These are phyloP conservation scores for Recurvomyces mirabilis DNA, from an alignment of 495 filamentous ascomycete genomes.

Conservation along the genomic window DNA sequence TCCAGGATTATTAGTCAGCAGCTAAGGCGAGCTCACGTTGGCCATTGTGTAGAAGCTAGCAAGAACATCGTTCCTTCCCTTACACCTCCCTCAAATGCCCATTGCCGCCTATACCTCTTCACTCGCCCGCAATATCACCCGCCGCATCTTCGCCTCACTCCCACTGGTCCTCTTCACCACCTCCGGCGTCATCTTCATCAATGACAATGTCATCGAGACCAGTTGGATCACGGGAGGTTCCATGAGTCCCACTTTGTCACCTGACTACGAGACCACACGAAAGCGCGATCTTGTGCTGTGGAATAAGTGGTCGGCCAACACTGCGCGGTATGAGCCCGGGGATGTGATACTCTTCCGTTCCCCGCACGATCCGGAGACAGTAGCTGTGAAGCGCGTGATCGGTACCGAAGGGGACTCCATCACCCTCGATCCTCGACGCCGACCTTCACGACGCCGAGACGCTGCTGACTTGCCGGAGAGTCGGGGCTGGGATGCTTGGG, in stretches of 20 bases:
- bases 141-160: too few relatives aligned
- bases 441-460: slow-evolving; percentile 9
- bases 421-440: slow-evolving; percentile 8
- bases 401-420: slow-evolving; percentile 28
- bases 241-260: slow-evolving; percentile 31
- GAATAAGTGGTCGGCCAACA: slow-evolving; percentile 1
- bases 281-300: slow-evolving; percentile 17
- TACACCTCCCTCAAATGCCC: too few relatives aligned
- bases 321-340: slow-evolving; percentile 16
- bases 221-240: slow-evolving; percentile 20
- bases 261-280: slow-evolving; percentile 22
- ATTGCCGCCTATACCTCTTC: too few relatives aligned
- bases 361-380: slow-evolving; percentile 23
- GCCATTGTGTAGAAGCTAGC: too few relatives aligned
- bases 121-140: too few relatives aligned
- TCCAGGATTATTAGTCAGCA: too few relatives aligned
- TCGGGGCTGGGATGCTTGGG: slow-evolving; percentile 11
- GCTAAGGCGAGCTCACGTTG: too few relatives aligned
- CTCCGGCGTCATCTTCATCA: slow-evolving; percentile 14
- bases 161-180: slow-evolving; percentile 5
- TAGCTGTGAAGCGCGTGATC: slow-evolving; percentile 29
- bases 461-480: slow-evolving; percentile 10
- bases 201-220: slow-evolving; percentile 20
- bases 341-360: slow-evolving; percentile 29
- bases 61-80: too few relatives aligned